Percentiles rank a stretch among this genome's conserved stretches.
These are phyloP conservation scores for Calonectria honghensis DNA, from an alignment of 2,329 filamentous ascomycete species.

Conservation along the genomic window DNA sequence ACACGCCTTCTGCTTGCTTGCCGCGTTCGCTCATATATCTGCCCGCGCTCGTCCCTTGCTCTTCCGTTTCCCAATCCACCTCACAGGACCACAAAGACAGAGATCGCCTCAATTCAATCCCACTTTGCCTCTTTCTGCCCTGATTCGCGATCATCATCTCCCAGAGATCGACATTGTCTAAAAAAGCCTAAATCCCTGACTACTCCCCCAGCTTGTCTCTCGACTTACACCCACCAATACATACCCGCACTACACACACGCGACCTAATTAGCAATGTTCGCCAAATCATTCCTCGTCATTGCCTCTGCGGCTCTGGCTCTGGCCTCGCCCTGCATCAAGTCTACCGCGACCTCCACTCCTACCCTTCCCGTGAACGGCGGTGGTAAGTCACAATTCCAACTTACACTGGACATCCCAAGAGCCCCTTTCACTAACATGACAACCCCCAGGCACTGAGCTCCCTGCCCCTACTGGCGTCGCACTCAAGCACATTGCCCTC, in stretches of 20 bases:
- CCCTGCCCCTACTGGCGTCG: conserved; percentile 61
- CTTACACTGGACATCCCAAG: not conserved
- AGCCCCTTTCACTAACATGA: not conserved
- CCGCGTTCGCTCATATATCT: conserved; percentile 35
- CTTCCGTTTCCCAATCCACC: not conserved
- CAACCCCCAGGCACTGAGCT: conserved; percentile 64
- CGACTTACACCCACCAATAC: conserved; percentile 28
- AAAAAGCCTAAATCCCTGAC: conserved; percentile 20
- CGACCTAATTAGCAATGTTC: conserved; percentile 56
- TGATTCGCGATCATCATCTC: conserved; percentile 41
- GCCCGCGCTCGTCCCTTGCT: conserved; percentile 15
- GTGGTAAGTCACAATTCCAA: conserved; percentile 56
- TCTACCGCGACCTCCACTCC: conserved; percentile 46
- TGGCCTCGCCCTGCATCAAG: conserved; percentile 54
- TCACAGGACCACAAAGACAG: not conserved
- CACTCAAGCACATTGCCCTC: conserved; percentile 74
- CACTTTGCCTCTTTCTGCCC: conserved; percentile 34
- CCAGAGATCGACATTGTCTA: conserved; percentile 44
- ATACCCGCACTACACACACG: conserved; percentile 22
- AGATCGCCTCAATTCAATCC: not conserved
- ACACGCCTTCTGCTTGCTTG: conserved; percentile 22
- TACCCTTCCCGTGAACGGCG: conserved; percentile 63
- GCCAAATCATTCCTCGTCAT: conserved; percentile 59
- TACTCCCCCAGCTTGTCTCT: conserved; percentile 12
- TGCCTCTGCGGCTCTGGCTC: conserved; percentile 58